These are phyloP conservation scores for Neofusicoccum sp. DNA, from an alignment of 2,329 filamentous ascomycete genomes.

Conservation along the genomic window DNA sequence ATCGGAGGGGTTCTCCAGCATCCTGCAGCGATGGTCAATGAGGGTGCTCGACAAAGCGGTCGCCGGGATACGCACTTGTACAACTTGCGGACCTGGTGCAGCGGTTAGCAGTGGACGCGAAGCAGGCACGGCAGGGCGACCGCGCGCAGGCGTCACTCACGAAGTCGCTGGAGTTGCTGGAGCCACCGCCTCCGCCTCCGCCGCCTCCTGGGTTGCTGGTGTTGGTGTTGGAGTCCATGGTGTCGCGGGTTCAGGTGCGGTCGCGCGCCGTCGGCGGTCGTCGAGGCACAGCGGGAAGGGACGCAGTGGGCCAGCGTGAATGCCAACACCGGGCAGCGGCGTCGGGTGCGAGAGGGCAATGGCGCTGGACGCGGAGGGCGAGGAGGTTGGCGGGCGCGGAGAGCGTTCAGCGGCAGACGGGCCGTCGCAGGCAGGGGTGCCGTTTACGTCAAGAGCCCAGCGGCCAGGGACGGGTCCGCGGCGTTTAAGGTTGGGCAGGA, in stretches of 20 bases:
- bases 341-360: not conserved
- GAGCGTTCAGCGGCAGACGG: constrained; percentile 11
- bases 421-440: constrained; percentile 17
- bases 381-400: constrained; percentile 2
- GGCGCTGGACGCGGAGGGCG: constrained; percentile 1
- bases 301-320: constrained; percentile 9
- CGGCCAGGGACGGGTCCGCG: constrained; percentile 11
- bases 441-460: constrained; percentile 16
- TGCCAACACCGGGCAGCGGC: not conserved
- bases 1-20: constrained; percentile 94
- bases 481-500: not conserved
- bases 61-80: constrained; percentile 74
- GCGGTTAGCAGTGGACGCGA: constrained; percentile 25
- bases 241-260: constrained; percentile 13
- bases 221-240: constrained; percentile 17
- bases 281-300: not conserved
- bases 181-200: constrained; percentile 42
- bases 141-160: constrained; percentile 56
- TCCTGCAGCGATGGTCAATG: constrained; percentile 56
- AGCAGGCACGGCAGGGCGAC: not conserved
- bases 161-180: constrained; percentile 93
- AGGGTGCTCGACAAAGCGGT: constrained; percentile 21
- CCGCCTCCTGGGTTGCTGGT: constrained; percentile 28
- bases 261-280: constrained; percentile 17
- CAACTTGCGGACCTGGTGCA: constrained; percentile 82